Base-by-base conservation (phyloP, 495 filamentous ascomycete species). In the Penicillium robsamsonii region DNA sequence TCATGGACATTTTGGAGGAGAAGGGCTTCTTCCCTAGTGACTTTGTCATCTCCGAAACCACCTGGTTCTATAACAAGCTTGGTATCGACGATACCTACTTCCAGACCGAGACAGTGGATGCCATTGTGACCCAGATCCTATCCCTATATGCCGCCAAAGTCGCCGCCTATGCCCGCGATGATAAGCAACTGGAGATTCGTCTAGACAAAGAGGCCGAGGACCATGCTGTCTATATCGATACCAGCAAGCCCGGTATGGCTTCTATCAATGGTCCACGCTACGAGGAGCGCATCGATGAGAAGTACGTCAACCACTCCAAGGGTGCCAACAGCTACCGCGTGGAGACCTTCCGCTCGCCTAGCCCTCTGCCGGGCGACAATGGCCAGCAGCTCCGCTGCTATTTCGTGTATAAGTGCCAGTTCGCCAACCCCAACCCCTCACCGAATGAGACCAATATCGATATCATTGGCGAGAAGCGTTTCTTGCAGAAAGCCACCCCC, bases 61-160 rank as follows among this genome's bases (percentile, higher is more conserved):
- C 81, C 17, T 97, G 94, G 95, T 98, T 98, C 80, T 98, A 98
- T 76, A 89, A 94, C 62, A 88, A 92, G 69, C 82, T 98, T 13
- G 95, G 94, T 50, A 98, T 98, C 65, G 94, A 98, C 72, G 94
- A 98, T 73, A 92, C 96, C 77, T 98, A 98, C 75, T 98, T 98
- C 79, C 88, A 96, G 69, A 90, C 91, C 35, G 94, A 98, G 75
- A 82, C 82, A 3, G 87, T 86, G 24, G 88, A 92, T 41, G 90
- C 88, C 47, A 93, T 98, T 59, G 88, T 91, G 56, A 96, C 88
- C 65, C 89, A 96, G 68, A 91, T 98, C 59, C 92, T 92, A 47
- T 97, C 93, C 13, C 82, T 98, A 30, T 98, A 97, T 67, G 95
- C 95, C 20, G 94, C 92, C 70, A 98, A 98, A 77, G 85, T 97